phyloP scores from a whole-genome alignment of 305 asterid species.

The Withania somnifera region DNA sequence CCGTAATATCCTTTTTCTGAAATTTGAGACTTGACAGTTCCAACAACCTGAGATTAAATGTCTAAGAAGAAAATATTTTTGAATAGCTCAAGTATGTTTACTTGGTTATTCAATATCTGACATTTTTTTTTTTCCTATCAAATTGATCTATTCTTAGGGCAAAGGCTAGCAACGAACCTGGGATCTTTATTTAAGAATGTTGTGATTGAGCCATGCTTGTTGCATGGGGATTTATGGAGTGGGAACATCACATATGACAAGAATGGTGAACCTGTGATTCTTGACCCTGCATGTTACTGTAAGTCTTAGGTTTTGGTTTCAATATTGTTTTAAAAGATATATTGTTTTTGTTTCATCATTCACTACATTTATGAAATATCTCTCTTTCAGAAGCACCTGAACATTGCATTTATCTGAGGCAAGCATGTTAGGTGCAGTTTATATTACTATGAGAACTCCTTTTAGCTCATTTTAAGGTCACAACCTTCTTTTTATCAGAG shows the following conservation, averaged over 20 bases:
- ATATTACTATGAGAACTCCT: not conserved
- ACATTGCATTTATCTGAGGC: not conserved
- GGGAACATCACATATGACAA: constrained; percentile 83
- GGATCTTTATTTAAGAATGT: constrained; percentile 62
- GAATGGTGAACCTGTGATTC: constrained; percentile 84
- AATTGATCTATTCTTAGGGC: constrained; percentile 29
- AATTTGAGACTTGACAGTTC: not conserved
- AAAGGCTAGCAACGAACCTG: constrained; percentile 76
- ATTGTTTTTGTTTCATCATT: not conserved
- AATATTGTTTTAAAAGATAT: not conserved
- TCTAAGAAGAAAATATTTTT: not conserved
- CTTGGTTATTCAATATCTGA: not conserved
- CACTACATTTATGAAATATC: not conserved
- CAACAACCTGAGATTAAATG: not conserved
- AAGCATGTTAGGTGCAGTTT: not conserved
- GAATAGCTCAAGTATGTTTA: not conserved
- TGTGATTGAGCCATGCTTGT: constrained; percentile 68
- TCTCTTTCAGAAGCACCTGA: not conserved
- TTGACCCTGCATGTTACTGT: constrained; percentile 98
- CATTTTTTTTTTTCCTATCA: not conserved
- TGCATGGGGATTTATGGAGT: constrained; percentile 98
- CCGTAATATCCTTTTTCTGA: not conserved
- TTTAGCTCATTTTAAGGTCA: not conserved
- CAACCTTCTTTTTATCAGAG: not conserved
- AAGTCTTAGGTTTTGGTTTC: constrained; percentile 15